Evolutionary conservation across 495 filamentous ascomycete species (phyloP), one percentile per base, ranked within the genome.

Genomic region (Trichocladium antarcticum): DNA sequence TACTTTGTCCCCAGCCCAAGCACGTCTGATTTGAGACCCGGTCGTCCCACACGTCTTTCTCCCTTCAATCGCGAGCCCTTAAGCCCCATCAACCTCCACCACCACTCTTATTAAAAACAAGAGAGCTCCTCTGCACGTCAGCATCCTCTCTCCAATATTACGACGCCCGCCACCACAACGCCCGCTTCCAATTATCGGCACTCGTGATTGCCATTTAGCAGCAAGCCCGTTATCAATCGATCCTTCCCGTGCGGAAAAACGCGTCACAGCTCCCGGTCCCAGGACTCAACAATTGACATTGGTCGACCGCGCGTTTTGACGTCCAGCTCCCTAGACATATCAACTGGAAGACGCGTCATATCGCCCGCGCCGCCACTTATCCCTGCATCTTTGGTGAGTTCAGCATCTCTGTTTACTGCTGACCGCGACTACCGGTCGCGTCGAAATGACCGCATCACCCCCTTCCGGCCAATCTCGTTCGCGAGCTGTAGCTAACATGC

Each of bases 21-120:
- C 63, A 57, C 58, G 55, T 60, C 61, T 51, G 49, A 52, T 47
- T 55, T 52, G 54, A 14, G 31, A 51, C 49, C 57, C 51, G 21
- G 22, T 45, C 53, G 50, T 56, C 55, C 61, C 62, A 63, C 58
- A 48, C 49, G 20, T 11, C 15, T 22, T 29, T 19, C 48, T 50
- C 34, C 42, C 49, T 47, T 8, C 38, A 43, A 47, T 46, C 51
- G 34, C 42, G 42, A 55, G 16, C 51, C 45, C 34, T 55, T 38
- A 21, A 51, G 40, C 54, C 47, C 57, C 59, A 55, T 54, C 42
- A 28, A 37, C 49, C 59, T 64, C 61, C 24, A 64, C 63, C 58
- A 63, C 61, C 59, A 59, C 37, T 49, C 54, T 50, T 46, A 59
- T 60, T 48, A 63, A 64, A 66, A 64, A 66, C 57, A 57, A 60